These are phyloP conservation scores for Neurospora cerealis DNA, from an alignment of 495 filamentous ascomycete genomes.

Conservation along the genomic window DNA sequence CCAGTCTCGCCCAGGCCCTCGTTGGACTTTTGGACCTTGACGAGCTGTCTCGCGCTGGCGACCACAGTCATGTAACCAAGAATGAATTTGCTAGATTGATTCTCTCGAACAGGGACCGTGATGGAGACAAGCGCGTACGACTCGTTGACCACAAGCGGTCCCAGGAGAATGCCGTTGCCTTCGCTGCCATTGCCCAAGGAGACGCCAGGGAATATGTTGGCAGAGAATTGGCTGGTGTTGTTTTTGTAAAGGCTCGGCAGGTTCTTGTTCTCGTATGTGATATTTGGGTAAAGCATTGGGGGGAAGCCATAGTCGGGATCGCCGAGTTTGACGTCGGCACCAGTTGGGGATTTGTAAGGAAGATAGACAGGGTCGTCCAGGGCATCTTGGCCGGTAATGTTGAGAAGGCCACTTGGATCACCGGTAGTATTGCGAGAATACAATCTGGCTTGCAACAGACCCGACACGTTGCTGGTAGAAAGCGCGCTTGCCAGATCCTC, in stretches of 20 bases:
- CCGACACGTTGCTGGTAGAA: slow-evolving; percentile 35
- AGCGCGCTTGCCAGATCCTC: slow-evolving; percentile 55
- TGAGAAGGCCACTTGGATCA: slow-evolving; percentile 43
- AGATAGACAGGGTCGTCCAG: slow-evolving; percentile 34
- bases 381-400: slow-evolving; percentile 40
- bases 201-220: slow-evolving; percentile 39
- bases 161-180: slow-evolving; percentile 48
- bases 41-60: slow-evolving; percentile 49
- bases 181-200: slow-evolving; percentile 39
- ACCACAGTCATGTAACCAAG: slow-evolving; percentile 71
- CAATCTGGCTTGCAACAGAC: slow-evolving; percentile 56
- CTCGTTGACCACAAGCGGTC: slow-evolving; percentile 57
- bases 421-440: slow-evolving; percentile 55
- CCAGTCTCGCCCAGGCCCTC: slow-evolving; percentile 63
- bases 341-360: slow-evolving; percentile 48
- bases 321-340: slow-evolving; percentile 46
- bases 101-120: slow-evolving; percentile 63
- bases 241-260: slow-evolving; percentile 26
- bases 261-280: slow-evolving; percentile 46
- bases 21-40: slow-evolving; percentile 44
- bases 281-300: slow-evolving; percentile 59
- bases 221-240: slow-evolving; percentile 27
- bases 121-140: slow-evolving; percentile 70
- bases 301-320: slow-evolving; percentile 54
- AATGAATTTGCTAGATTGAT: slow-evolving; percentile 44